Evolutionary conservation across 495 filamentous ascomycete species (phyloP).

Genomic region (Hypoxylon lienhwacheense): DNA sequence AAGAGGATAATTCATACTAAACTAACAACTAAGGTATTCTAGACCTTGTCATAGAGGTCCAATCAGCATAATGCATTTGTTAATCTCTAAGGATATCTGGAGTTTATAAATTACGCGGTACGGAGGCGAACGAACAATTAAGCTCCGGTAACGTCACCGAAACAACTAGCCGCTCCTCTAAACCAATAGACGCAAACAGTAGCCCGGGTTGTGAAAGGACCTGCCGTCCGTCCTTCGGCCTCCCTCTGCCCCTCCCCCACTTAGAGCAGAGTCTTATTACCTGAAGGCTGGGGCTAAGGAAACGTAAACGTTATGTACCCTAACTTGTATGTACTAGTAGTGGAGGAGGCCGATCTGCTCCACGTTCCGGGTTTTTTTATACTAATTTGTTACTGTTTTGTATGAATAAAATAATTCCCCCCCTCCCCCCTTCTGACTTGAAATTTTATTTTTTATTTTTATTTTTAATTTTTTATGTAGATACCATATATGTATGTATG

Average conservation of each 20-base stretch:
- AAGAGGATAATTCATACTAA: background rate
- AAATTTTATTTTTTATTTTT: slow-evolving; percentile 26
- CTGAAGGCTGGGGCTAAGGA: slow-evolving; percentile 18
- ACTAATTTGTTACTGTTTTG: slow-evolving; percentile 22
- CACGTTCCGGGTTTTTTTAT: slow-evolving; percentile 23
- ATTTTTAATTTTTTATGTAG: too few relatives aligned
- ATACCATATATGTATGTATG: too few relatives aligned
- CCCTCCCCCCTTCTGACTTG: slow-evolving; percentile 20
- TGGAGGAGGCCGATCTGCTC: slow-evolving; percentile 38
- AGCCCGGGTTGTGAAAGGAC: slow-evolving; percentile 30
- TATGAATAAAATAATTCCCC: slow-evolving; percentile 31
- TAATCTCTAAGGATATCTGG: slow-evolving; percentile 30
- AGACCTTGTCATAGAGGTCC: slow-evolving; percentile 15
- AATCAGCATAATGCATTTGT: slow-evolving; percentile 33
- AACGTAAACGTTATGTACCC: too few relatives aligned
- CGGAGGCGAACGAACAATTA: slow-evolving; percentile 10
- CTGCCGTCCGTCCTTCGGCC: slow-evolving; percentile 40
- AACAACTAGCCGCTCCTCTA: slow-evolving; percentile 34
- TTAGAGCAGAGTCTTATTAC: slow-evolving; percentile 29
- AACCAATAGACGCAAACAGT: slow-evolving; percentile 37
- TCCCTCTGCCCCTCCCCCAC: slow-evolving; percentile 38
- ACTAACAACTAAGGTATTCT: slow-evolving; percentile 8
- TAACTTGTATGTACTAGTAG: too few relatives aligned
- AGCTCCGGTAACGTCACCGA: slow-evolving; percentile 39
- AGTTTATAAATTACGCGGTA: background rate